Conservation (phyloP, 768 basidiomycete genomes). For the Pisolithus sp. region DNA sequence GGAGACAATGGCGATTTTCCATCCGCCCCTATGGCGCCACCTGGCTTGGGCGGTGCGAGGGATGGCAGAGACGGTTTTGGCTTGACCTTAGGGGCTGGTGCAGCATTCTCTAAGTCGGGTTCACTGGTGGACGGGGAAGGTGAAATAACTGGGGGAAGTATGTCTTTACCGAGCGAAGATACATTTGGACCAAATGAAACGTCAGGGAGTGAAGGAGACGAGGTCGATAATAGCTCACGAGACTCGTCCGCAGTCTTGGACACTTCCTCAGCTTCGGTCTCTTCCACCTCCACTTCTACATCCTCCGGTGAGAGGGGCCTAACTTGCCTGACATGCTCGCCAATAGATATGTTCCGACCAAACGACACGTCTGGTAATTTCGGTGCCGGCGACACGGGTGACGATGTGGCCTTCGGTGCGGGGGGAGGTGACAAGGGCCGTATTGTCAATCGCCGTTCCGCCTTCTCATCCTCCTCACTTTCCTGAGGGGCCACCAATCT, state of each 20-base stretch:
- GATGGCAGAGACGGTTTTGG: conserved; percentile 8
- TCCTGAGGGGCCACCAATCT: neutral
- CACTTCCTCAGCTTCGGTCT: neutral
- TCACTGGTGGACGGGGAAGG: neutral
- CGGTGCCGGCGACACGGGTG: conserved; percentile 4
- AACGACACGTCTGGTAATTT: conserved; percentile 12
- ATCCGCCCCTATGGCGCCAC: conserved; percentile 16
- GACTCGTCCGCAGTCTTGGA: neutral
- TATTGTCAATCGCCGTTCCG: conserved; percentile 14
- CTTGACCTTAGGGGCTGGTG: conserved; percentile 18
- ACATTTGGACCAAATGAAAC: conserved; percentile 6
- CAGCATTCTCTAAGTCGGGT: conserved; percentile 10
- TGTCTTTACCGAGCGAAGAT: conserved; percentile 8
- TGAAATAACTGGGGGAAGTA: neutral
- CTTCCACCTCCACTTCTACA: conserved; percentile 6
- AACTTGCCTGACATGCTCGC: conserved; percentile 4
- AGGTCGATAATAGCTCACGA: neutral
- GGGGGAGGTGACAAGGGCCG: conserved; percentile 8
- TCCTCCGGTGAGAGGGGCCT: conserved; percentile 8
- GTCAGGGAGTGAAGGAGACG: conserved; percentile 9
- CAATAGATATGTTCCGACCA: conserved; percentile 16
- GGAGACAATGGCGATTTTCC: conserved; percentile 19
- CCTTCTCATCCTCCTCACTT: conserved; percentile 4
- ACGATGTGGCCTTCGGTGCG: neutral
- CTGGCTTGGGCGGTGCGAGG: conserved; percentile 13